Base-by-base conservation (phyloP, 2,329 filamentous ascomycete species). In the Alternaria tenuissima region DNA sequence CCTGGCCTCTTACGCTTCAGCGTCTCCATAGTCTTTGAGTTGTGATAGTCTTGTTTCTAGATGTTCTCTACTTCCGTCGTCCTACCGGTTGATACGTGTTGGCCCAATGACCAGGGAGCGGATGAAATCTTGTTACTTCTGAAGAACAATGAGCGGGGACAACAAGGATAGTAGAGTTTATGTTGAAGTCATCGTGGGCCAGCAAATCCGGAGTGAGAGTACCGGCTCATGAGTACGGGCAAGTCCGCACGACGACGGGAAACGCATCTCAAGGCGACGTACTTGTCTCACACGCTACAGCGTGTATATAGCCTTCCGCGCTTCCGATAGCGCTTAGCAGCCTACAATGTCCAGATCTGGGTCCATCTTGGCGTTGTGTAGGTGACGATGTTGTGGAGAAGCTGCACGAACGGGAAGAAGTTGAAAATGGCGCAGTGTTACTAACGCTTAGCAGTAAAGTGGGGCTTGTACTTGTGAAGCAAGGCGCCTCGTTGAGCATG, bases 1-100 rank as follows among this genome's bases (percentile, higher is more conserved):
- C 38, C 32, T 44, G 67, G 65, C 14, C 66, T 65, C 41, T 67
- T 73, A 38, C 71, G 69, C 59, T 73, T 74, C 59, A 63, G 67
- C 12, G 36, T 43, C 26, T 61, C 22, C 22, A 55, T 51, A 16
- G 41, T 32, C 54, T 38, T 24, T 12, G 24, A 4, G 2, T 42
- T 4, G 18, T 22, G 22, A 30, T 26, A 24, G 14, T 41, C 20
- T 24, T 51, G 46, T 24, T 38, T n/a, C 22, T 42, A 7, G 43
- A 7, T 20, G 18, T 46, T 22, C 18, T 18, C 30, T 26, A 44
- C 28, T 44, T 38, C 39, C 16, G 34, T 18, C 24, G 54, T 8
- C 26, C 41, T 26, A 42, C 12, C 39, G 42, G 42, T 30, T 26
- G 28, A 36, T n/a, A 30, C n/a, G 18, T 52, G 36, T 30, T 26